Base-by-base conservation (phyloP, 805 yeast genomes). In the Pichia thaimueangensis region DNA sequence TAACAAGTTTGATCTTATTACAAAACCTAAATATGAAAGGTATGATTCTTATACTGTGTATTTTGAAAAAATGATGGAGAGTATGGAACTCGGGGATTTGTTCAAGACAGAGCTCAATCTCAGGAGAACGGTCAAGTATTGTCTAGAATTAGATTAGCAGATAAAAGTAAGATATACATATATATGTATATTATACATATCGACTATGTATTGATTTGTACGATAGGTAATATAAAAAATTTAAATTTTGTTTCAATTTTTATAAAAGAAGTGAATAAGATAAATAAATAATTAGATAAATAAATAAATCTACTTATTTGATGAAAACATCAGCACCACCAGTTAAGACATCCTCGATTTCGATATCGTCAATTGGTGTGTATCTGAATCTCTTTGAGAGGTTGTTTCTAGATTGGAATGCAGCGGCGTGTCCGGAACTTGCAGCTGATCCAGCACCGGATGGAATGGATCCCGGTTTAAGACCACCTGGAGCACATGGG, bases 321-420 rank as follows among this genome's bases (percentile, higher is more conserved):
- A 63, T 73, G 12, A 76, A 63, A 34, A 71, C 55, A 30, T 72
- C 78, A 28, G 95, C 96, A 52, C 96, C 97, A 43, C 97, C 98
- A 41, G 75, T 71, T 53, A 79, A 74, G 53, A 91, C 77, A 50
- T 77, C 74, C 10, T 85, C 96, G 22, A 83, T 78, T 64, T 91
- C 98, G 13, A 52, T 42, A 16, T 76, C 85, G 32, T 76, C 80
- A 21, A 86, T 70, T 0, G 70, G 65, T 32, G 70, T 67, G 59
- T 81, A 84, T 64, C 82, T 80, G 69, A 84, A 88, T 59, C 93
- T 76, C 47, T 64, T 50, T 3, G 97, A 88, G 45, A 91, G 72
- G 42, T 80, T 74, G 40, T 74, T 65, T 50, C 93, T 71, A 24
- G 88, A 73, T 42, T 62, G 64, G 45, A 69, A 64, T 4, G 56